Evolutionary conservation across 2,329 filamentous ascomycete species (phyloP).

Genomic region (Plectosphaerella cucumerina): DNA sequence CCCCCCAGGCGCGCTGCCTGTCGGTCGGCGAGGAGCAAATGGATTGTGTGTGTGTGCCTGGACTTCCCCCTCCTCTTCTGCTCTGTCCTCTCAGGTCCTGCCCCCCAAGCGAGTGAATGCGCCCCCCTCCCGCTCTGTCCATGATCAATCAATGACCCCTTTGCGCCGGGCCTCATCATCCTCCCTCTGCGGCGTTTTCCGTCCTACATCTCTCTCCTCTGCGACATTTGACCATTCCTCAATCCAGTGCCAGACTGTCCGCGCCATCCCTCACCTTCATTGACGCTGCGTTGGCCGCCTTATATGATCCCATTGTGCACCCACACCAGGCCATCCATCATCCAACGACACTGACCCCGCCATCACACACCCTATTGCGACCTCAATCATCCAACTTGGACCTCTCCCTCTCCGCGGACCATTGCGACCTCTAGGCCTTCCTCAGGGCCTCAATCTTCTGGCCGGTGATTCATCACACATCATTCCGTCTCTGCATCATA

Average conservation of each 20-base stretch:
- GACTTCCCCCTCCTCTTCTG: background rate
- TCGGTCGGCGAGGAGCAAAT: background rate
- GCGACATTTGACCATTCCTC: background rate
- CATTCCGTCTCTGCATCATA: too few relatives aligned
- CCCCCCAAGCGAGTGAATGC: background rate
- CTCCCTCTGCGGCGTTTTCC: background rate
- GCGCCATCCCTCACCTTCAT: background rate
- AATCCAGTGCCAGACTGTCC: background rate
- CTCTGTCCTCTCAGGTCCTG: too few relatives aligned
- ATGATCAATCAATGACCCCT: constrained; percentile 9
- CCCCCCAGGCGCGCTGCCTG: background rate
- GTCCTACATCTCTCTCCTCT: background rate
- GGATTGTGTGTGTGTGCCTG: constrained; percentile 1
- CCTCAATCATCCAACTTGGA: background rate
- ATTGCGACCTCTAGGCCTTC: too few relatives aligned
- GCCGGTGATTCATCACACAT: too few relatives aligned
- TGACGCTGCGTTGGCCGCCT: background rate
- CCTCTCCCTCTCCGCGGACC: background rate
- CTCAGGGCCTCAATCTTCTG: too few relatives aligned
- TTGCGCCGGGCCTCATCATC: constrained; percentile 9
- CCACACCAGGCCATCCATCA: background rate
- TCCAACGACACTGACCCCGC: background rate
- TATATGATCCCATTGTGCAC: background rate
- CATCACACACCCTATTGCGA: background rate
- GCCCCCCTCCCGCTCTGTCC: constrained; percentile 1